Evolutionary conservation across 2,329 filamentous ascomycete genomes (phyloP).

Genomic region (Phoma sp.): DNA sequence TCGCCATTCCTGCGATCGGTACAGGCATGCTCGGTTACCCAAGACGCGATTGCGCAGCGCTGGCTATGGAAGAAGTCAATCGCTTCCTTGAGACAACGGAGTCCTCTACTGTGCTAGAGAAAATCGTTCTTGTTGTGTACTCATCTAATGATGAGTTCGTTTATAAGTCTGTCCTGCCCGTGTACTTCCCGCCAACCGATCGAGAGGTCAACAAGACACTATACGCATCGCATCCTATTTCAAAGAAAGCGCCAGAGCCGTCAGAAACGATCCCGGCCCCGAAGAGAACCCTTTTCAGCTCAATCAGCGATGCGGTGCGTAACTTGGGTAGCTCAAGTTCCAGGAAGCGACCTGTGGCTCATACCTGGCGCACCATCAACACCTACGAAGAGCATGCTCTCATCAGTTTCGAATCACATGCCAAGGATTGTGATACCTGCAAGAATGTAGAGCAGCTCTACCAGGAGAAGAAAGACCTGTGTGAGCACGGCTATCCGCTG

Average conservation of each 20-base stretch:
- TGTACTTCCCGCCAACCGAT: constrained; percentile 39
- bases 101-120: constrained; percentile 28
- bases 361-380: constrained; percentile 23
- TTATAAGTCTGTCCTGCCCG: constrained; percentile 40
- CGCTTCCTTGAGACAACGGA: constrained; percentile 36
- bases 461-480: constrained; percentile 24
- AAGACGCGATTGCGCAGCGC: constrained; percentile 31
- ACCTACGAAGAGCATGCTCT: constrained; percentile 27
- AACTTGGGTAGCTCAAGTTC: constrained; percentile 25
- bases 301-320: constrained; percentile 31
- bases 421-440: constrained; percentile 30
- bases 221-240: constrained; percentile 1
- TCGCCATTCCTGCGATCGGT: constrained; percentile 44
- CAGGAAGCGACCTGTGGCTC: constrained; percentile 13
- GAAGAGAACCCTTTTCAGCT: constrained; percentile 22
- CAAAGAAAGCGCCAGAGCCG: neutral
- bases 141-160: constrained; percentile 38
- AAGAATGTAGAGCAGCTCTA: constrained; percentile 28
- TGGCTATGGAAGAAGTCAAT: constrained; percentile 44
- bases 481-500: constrained; percentile 27
- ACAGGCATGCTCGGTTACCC: constrained; percentile 40
- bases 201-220: constrained; percentile 19
- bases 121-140: constrained; percentile 40
- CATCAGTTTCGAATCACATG: constrained; percentile 36
- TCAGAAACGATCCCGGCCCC: constrained; percentile 9